Evolutionary conservation across 441 rosid genomes (phyloP).

Genomic region (Aleurites moluccanus): DNA sequence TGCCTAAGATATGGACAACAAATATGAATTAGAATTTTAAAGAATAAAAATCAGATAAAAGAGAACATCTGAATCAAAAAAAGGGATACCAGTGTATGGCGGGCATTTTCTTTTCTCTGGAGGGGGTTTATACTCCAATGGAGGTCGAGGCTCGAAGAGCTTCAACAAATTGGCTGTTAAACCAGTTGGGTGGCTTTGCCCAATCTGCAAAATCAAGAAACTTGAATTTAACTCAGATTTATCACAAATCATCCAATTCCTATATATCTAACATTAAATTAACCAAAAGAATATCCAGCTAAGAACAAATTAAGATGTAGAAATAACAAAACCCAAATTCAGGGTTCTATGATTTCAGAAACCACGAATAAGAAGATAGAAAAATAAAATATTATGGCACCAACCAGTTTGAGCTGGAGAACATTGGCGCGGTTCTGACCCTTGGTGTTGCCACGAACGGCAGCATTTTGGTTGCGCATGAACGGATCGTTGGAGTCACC

Average conservation of each 20-base stretch:
- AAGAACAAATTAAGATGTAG: too few species aligned
- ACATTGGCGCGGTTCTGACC: slow-evolving; percentile 92
- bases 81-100: slow-evolving; percentile 77
- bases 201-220: slow-evolving; percentile 64
- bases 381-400: too few species aligned
- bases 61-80: slow-evolving; percentile 61
- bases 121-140: slow-evolving; percentile 78
- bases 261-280: not conserved
- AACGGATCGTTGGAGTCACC: slow-evolving; percentile 83
- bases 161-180: slow-evolving; percentile 79
- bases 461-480: slow-evolving; percentile 90
- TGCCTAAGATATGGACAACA: too few species aligned
- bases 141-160: slow-evolving; percentile 93
- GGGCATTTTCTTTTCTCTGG: slow-evolving; percentile 95
- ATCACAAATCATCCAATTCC: not conserved
- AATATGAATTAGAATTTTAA: too few species aligned
- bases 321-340: too few species aligned
- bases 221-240: not conserved
- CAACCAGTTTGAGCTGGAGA: slow-evolving; percentile 95
- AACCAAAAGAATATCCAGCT: too few species aligned
- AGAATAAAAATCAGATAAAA: too few species aligned
- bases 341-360: too few species aligned
- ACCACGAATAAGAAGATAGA: too few species aligned
- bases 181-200: slow-evolving; percentile 96
- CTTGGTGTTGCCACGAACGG: slow-evolving; percentile 81